Evolutionary conservation across 2,329 filamentous ascomycete genomes (phyloP).

Genomic region (Trichoderma atrobrunneum): DNA sequence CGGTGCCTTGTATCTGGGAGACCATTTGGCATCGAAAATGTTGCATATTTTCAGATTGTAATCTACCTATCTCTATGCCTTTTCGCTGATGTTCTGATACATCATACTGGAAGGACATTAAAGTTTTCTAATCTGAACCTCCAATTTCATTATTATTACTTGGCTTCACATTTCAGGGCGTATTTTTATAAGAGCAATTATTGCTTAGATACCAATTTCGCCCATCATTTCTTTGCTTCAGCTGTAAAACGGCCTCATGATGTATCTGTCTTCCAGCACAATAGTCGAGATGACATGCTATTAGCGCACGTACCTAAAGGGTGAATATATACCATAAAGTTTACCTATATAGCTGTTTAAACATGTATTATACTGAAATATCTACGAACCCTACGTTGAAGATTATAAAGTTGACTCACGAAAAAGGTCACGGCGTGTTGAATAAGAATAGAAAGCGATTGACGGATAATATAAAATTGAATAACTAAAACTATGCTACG

Average conservation of each 20-base stretch:
- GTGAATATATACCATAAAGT: no score
- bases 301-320: no score
- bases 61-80: not conserved
- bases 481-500: not conserved
- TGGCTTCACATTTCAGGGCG: accelerated
- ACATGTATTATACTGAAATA: no score
- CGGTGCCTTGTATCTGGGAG: not conserved
- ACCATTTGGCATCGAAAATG: not conserved
- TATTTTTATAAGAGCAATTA: not conserved
- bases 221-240: no score
- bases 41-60: not conserved
- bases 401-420: not conserved
- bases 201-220: not conserved
- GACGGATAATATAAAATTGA: not conserved
- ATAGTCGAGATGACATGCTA: no score
- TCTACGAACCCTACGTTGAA: not conserved
- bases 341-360: no score
- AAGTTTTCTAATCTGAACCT: not conserved
- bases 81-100: not conserved
- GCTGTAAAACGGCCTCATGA: no score
- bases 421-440: not conserved
- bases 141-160: not conserved
- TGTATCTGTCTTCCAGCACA: no score
- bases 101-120: not conserved
- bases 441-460: not conserved